phyloP scores from a whole-genome alignment of 352 stramenopile species.

The Globisporangium nodosum region DNA sequence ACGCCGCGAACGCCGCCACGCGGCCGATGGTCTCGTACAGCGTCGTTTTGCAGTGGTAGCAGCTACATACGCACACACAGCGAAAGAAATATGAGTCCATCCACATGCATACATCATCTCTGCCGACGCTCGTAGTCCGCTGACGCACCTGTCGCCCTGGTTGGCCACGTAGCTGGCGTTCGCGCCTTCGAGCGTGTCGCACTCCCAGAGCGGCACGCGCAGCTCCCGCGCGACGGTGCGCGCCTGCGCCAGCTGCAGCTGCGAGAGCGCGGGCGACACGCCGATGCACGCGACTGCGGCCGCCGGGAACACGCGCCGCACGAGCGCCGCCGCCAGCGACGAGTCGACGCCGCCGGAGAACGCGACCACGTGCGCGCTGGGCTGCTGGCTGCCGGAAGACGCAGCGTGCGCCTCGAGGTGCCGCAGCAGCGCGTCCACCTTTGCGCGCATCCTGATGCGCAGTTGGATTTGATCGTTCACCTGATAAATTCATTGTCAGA shows the following conservation, averaged over 20 bases:
- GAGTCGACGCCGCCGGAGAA: slow-evolving; percentile 96
- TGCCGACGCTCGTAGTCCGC: no score
- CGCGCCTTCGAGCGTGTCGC: slow-evolving; percentile 77
- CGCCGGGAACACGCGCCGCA: slow-evolving; percentile 76
- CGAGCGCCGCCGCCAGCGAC: slow-evolving; percentile 88
- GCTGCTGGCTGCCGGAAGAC: neutral
- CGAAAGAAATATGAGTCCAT: neutral
- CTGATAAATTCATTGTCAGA: no score
- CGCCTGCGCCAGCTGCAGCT: slow-evolving; percentile 85
- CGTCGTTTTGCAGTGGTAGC: slow-evolving; percentile 97
- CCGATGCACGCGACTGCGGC: slow-evolving; percentile 89
- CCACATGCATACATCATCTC: neutral
- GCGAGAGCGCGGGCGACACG: slow-evolving; percentile 87
- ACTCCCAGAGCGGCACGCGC: slow-evolving; percentile 85
- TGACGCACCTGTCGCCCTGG: slow-evolving; percentile 64
- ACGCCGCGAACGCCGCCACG: slow-evolving; percentile 69
- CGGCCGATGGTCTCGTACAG: slow-evolving; percentile 93
- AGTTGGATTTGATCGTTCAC: no score
- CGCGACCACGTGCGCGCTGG: slow-evolving; percentile 68
- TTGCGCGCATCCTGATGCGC: slow-evolving; percentile 1
- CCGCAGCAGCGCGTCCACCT: slow-evolving; percentile 33
- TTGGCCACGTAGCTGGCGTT: slow-evolving; percentile 93
- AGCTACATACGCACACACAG: slow-evolving; percentile 39
- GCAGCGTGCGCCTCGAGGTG: slow-evolving; percentile 30
- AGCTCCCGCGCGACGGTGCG: slow-evolving; percentile 83